phyloP scores from a whole-genome alignment of 108 stramenopile species.

The Fistulifera solaris region DNA sequence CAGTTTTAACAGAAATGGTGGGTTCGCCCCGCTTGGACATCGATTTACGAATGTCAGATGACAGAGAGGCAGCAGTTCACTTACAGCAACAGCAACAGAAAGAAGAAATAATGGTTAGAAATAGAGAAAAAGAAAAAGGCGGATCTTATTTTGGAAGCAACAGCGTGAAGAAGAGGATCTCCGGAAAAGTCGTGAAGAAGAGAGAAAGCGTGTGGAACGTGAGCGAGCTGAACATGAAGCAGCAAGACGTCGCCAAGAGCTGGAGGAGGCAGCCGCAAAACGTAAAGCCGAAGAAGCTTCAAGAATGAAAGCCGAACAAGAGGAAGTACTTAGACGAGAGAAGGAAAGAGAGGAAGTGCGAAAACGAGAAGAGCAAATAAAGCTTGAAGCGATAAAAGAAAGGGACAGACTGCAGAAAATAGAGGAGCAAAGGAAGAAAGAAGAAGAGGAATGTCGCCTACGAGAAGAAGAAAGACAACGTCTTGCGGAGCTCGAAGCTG shows the following conservation, averaged over 20 bases:
- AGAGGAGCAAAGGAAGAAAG: background rate
- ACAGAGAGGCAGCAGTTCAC: background rate
- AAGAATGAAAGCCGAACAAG: slow-evolving; percentile 18
- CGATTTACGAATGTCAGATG: background rate
- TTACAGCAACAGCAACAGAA: slow-evolving; percentile 8
- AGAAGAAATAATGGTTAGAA: slow-evolving; percentile 11
- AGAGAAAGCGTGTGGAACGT: slow-evolving; percentile 13
- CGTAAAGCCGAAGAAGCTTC: slow-evolving; percentile 4
- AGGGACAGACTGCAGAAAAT: background rate
- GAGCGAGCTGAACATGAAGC: slow-evolving; percentile 6
- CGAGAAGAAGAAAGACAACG: background rate
- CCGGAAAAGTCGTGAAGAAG: slow-evolving; percentile 7
- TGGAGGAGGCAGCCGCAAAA: background rate
- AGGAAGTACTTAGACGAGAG: slow-evolving; percentile 3
- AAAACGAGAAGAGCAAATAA: slow-evolving; percentile 1
- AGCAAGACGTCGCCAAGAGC: background rate
- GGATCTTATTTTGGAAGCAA: too few relatives aligned
- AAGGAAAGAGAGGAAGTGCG: slow-evolving; percentile 2
- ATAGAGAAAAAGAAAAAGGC: slow-evolving; percentile 13
- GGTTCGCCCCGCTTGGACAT: background rate
- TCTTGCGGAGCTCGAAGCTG: background rate
- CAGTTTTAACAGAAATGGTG: slow-evolving; percentile 40
- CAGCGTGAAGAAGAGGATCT: slow-evolving; percentile 2
- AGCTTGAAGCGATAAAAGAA: background rate
- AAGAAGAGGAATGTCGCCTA: background rate